These are phyloP conservation scores for Hanseniaspora opuntiae DNA, from an alignment of 805 yeast species.

Conservation along the genomic window DNA sequence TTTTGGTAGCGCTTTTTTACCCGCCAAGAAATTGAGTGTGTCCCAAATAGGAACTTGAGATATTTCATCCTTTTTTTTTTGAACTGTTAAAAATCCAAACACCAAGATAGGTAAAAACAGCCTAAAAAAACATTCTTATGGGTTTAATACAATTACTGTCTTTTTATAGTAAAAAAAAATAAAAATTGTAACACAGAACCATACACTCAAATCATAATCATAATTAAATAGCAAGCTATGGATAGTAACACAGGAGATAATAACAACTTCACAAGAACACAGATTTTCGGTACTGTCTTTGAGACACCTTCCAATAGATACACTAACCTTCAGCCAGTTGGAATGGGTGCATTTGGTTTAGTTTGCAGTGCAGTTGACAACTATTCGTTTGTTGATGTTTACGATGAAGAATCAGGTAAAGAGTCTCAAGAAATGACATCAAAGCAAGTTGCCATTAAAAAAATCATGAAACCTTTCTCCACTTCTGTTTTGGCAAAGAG, in stretches of 20 bases:
- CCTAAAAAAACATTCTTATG: background rate
- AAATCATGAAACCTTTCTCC: conserved; percentile 93
- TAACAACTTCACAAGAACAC: conserved; percentile 47
- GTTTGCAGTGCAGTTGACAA: conserved; percentile 94
- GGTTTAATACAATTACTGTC: too few relatives aligned
- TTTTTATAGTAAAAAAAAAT: too few relatives aligned
- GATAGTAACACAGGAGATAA: conserved; percentile 15
- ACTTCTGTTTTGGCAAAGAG: conserved; percentile 92
- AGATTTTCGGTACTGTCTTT: conserved; percentile 88
- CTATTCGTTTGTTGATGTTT: conserved; percentile 1
- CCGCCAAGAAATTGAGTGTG: too few relatives aligned
- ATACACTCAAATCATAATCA: background rate
- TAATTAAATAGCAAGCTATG: background rate
- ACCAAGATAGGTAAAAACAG: too few relatives aligned
- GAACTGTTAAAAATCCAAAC: too few relatives aligned
- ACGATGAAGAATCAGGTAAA: conserved; percentile 4
- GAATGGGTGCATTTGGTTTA: conserved; percentile 98
- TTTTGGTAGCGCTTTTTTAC: too few relatives aligned
- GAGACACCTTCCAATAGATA: conserved; percentile 75
- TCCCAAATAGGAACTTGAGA: too few relatives aligned
- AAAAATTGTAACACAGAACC: background rate
- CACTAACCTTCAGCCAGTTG: conserved; percentile 88
- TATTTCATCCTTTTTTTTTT: background rate
- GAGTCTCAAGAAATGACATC: conserved; percentile 41
- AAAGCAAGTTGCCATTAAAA: conserved; percentile 92